Base-by-base conservation (phyloP, 805 yeast species). In the Scheffersomyces lignosus region DNA sequence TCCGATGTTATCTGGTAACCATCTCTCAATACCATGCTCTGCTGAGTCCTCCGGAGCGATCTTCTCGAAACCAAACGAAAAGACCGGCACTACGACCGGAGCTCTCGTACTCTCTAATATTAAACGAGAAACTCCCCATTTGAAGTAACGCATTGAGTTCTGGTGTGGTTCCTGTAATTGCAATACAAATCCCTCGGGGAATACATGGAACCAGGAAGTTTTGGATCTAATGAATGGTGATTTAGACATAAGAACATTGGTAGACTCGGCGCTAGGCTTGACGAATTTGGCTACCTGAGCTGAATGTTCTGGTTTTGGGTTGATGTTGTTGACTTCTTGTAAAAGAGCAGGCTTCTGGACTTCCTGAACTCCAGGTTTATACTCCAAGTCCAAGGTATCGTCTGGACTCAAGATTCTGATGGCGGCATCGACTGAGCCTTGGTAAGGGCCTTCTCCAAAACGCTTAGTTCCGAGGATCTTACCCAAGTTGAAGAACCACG, bases 391-490 rank as follows among this genome's bases (percentile, higher is more conserved):
- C 34, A 78, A 52, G 3, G 81, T 80, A 48, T 83, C 87, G 56
- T 86, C 93, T 0, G 93, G 93, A 27, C 88, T 80, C 33, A 91
- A 62, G 13, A 91, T 62, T 44, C 90, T 67, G 27, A 93, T 76
- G 9, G 91, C 84, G 1, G 96, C 95, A 61, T 91, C 98, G 7
- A 91, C 55, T 0, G 93, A 79, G 1, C 86, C 87, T 63, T 91
- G 99, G 64, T 87, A 91, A 1, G 96, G 96, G 0, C 98, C 97
- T 16, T 73, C 78, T 1, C 98, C 98, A 60, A 90, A 90, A 45
- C 99, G 70, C 50, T 80, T 82, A 2, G 96, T 87, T 1, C 91
- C 77, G 41, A 91, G 64, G n/a, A 89, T 83, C 61, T 90, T 90
- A 2, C 99, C 99, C 42, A 88, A 61, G 17, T 89, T 79, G 67